Evolutionary conservation across 179 eudicot genomes (phyloP).

Genomic region (Heliamphora ciliata): DNA sequence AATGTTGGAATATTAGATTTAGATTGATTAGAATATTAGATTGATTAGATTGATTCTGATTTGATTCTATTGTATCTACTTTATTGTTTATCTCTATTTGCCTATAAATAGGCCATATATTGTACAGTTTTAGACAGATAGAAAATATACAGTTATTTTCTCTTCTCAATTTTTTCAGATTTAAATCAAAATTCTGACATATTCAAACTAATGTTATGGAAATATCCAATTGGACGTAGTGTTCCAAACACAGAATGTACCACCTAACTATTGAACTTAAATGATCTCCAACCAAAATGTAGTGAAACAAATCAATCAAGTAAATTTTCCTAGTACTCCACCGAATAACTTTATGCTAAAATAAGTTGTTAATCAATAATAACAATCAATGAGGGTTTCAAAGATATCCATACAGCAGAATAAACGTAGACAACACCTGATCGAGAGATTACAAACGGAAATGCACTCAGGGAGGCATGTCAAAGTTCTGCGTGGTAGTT

Average conservation of each 20-base stretch:
- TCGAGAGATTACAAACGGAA: not conserved
- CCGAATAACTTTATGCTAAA: not conserved
- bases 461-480: slow-evolving; percentile 2
- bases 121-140: too few species aligned
- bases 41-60: too few species aligned
- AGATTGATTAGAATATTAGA: too few species aligned
- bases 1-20: too few species aligned
- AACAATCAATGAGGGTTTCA: not conserved
- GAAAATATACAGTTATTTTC: too few species aligned
- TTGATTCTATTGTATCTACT: too few species aligned
- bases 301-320: not conserved
- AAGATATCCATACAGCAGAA: not conserved
- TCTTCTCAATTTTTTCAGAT: not conserved
- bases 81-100: too few species aligned
- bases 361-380: not conserved
- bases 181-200: not conserved
- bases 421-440: slow-evolving; percentile 11
- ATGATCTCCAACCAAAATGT: not conserved
- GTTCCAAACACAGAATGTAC: not conserved
- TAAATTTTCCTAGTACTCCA: not conserved
- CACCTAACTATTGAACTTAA: not conserved
- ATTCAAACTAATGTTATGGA: not conserved
- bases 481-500: slow-evolving; percentile 61
- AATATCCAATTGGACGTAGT: not conserved
- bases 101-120: too few species aligned